Evolutionary conservation across 2,329 filamentous ascomycete genomes (phyloP).

Genomic region (Capronia coronata): DNA sequence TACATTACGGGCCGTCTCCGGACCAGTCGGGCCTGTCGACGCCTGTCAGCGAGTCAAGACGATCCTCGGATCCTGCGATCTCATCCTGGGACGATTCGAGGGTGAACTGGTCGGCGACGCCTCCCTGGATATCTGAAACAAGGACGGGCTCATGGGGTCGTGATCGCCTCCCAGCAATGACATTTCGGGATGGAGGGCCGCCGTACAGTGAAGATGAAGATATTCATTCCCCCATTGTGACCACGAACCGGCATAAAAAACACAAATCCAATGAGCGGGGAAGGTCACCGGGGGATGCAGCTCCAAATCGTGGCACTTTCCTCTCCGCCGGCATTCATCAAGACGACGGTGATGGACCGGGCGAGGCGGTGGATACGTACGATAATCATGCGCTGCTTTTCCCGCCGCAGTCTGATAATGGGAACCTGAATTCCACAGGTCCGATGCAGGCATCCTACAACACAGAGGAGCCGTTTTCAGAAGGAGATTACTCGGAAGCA

Average conservation of each 20-base stretch:
- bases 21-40: constrained; percentile 77
- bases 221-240: constrained; percentile 78
- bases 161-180: constrained; percentile 66
- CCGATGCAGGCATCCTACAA: constrained; percentile 33
- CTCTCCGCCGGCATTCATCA: constrained; percentile 62
- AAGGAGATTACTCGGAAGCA: constrained; percentile 49
- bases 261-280: constrained; percentile 60
- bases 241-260: constrained; percentile 77
- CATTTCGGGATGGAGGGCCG: constrained; percentile 72
- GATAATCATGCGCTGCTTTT: constrained; percentile 17
- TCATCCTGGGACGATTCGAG: constrained; percentile 65
- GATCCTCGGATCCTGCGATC: constrained; percentile 75
- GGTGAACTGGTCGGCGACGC: constrained; percentile 49
- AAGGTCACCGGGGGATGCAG: constrained; percentile 45
- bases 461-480: constrained; percentile 31
- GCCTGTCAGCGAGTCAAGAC: constrained; percentile 69
- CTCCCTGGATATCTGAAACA: constrained; percentile 35
- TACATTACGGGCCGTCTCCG: constrained; percentile 89
- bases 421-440: constrained; percentile 52
- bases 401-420: constrained; percentile 53
- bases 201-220: constrained; percentile 96
- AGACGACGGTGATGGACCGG: constrained; percentile 63
- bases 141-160: constrained; percentile 47
- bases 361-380: constrained; percentile 76
- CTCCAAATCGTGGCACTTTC: constrained; percentile 60